A percentile compares a stretch with the other conserved stretches of the same genome.
These are phyloP conservation scores for Boletellus sp. DNA, from an alignment of 1,284 basidiomycete species.

Conservation along the genomic window DNA sequence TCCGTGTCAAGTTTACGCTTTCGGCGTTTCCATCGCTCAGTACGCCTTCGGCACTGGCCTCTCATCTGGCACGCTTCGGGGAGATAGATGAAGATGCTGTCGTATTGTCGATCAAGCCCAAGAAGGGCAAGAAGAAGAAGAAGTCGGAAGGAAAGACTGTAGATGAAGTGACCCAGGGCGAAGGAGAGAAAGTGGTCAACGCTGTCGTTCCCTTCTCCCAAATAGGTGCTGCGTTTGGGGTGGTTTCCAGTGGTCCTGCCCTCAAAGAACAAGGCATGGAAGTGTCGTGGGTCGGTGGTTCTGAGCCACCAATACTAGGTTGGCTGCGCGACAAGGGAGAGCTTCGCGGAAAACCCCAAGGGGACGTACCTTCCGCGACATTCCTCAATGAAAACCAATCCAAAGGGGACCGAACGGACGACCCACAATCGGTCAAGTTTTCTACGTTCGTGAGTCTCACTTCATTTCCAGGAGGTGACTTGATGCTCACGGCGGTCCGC, in stretches of 20 bases:
- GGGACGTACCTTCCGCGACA: not conserved
- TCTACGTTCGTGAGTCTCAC: slow-evolving; percentile 29
- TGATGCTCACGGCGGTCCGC: slow-evolving; percentile 1
- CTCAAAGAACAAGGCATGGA: slow-evolving; percentile 47
- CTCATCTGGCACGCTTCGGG: slow-evolving; percentile 59
- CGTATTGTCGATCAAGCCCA: slow-evolving; percentile 58
- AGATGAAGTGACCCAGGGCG: slow-evolving; percentile 32
- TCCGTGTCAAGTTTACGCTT: slow-evolving; percentile 65
- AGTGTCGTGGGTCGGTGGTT: slow-evolving; percentile 65
- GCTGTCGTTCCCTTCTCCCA: slow-evolving; percentile 73
- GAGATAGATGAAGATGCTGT: slow-evolving; percentile 58
- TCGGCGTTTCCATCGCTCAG: slow-evolving; percentile 54
- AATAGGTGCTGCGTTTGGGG: slow-evolving; percentile 70
- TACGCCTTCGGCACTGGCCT: slow-evolving; percentile 46
- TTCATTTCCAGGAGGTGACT: not conserved
- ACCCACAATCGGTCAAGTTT: slow-evolving; percentile 17
- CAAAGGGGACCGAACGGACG: not conserved
- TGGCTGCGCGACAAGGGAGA: slow-evolving; percentile 75
- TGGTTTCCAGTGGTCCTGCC: slow-evolving; percentile 50
- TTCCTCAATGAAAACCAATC: not conserved
- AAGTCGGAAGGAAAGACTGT: slow-evolving; percentile 9
- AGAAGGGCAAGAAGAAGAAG: slow-evolving; percentile 34
- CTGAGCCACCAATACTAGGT: slow-evolving; percentile 69
- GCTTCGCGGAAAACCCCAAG: slow-evolving; percentile 37
- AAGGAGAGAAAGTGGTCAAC: slow-evolving; percentile 58